Conservation (phyloP, 2,329 filamentous ascomycete species). For the Xylariales sp. region DNA sequence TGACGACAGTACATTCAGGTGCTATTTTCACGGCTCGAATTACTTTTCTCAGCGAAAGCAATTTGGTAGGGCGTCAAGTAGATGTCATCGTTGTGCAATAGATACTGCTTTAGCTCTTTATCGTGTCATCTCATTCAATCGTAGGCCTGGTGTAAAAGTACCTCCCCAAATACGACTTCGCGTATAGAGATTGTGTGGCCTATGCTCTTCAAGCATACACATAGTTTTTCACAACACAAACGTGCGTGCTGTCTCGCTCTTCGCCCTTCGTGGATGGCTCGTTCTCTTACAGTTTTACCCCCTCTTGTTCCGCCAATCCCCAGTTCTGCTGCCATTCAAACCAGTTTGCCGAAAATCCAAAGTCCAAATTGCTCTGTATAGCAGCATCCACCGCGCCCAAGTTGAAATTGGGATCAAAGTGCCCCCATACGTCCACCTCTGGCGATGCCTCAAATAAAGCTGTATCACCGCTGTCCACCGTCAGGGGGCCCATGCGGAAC, state of each 20-base stretch:
- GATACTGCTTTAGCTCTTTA: no score
- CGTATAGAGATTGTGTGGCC: no score
- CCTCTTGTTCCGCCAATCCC: conserved; percentile 10
- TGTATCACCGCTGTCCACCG: conserved; percentile 30
- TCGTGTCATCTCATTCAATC: no score
- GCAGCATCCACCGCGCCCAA: conserved; percentile 50
- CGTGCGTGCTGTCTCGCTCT: background rate
- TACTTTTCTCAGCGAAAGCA: no score
- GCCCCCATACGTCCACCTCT: conserved; percentile 49
- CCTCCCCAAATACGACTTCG: no score
- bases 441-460: conserved; percentile 37
- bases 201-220: no score
- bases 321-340: conserved; percentile 27
- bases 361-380: conserved; percentile 50
- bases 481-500: conserved; percentile 7
- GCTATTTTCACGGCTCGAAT: no score
- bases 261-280: background rate
- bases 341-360: conserved; percentile 50
- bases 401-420: conserved; percentile 52
- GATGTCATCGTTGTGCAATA: no score
- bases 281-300: background rate
- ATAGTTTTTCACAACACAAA: background rate
- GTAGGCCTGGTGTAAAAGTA: no score
- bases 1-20: no score
- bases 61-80: no score